These are phyloP conservation scores for Pontederia crassipes DNA, from an alignment of 176 grass and related monocot genomes.

Conservation along the genomic window DNA sequence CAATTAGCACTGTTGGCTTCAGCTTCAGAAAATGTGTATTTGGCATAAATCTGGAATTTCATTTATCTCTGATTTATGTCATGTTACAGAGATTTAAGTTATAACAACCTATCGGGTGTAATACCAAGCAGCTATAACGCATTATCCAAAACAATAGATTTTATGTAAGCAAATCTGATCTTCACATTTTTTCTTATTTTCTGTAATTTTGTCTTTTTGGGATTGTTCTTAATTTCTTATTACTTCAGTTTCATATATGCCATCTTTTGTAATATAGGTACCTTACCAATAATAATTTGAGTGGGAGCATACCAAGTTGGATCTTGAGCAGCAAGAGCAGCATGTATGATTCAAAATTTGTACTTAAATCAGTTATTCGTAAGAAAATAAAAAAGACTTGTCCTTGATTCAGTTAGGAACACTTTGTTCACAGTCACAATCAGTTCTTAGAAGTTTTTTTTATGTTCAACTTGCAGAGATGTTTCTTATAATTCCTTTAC, in stretches of 20 bases:
- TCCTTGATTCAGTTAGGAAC: too few species aligned
- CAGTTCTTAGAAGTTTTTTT: too few species aligned
- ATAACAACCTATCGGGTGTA: conserved; percentile 9
- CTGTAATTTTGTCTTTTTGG: not conserved
- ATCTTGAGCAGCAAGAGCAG: not conserved
- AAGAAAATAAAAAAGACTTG: too few species aligned
- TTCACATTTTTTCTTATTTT: not conserved
- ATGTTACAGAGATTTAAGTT: conserved; percentile 16
- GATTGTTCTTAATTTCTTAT: not conserved
- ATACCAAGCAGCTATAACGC: not conserved
- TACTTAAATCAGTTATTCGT: too few species aligned
- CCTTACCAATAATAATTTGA: conserved; percentile 11
- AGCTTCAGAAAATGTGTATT: not conserved
- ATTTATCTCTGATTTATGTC: not conserved
- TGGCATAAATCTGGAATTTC: not conserved
- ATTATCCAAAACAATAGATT: not conserved
- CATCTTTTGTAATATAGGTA: conserved; percentile 5
- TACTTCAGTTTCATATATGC: not conserved
- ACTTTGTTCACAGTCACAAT: too few species aligned
- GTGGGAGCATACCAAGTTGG: conserved; percentile 2
- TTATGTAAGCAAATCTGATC: not conserved
- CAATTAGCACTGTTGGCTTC: not conserved
- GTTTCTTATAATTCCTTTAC: conserved; percentile 15
- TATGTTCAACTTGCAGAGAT: conserved; percentile 4
- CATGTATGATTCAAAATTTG: not conserved